A percentile compares a stretch with the other conserved stretches of the same genome.
Evolutionary conservation across 208 protist species (phyloP).

Genomic region (Trichomonas vaginalis): DNA sequence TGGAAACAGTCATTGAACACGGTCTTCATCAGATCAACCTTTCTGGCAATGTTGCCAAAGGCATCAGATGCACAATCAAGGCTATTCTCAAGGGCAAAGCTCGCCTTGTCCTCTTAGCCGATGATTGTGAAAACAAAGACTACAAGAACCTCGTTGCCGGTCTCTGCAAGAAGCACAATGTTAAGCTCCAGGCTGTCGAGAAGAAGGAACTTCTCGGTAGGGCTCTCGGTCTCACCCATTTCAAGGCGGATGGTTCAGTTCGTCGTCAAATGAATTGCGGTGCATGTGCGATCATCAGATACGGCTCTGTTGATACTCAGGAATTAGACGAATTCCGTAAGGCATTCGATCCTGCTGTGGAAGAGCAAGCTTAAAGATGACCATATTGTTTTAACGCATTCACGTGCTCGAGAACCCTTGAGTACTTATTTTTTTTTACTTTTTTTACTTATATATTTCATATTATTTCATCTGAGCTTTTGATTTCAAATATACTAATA

Average conservation of each 20-base stretch:
- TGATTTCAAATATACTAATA: too few relatives aligned
- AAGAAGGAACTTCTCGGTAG: neutral
- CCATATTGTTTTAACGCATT: neutral
- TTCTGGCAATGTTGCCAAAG: neutral
- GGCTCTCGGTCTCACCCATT: neutral
- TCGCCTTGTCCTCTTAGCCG: neutral
- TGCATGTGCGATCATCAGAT: neutral
- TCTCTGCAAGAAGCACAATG: neutral
- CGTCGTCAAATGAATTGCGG: conserved; percentile 13
- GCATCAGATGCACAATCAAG: conserved; percentile 2
- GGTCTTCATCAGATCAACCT: neutral
- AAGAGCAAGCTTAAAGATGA: neutral
- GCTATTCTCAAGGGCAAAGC: neutral
- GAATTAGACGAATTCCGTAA: neutral
- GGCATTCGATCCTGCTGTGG: neutral
- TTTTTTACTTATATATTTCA: neutral
- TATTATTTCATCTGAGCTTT: too few relatives aligned
- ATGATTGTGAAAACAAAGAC: neutral
- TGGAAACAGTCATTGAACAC: neutral
- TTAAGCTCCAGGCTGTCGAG: neutral
- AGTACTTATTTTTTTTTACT: neutral
- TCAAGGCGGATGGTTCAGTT: neutral
- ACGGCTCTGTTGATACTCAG: neutral
- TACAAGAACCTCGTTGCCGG: neutral
- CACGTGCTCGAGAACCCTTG: neutral